Base-by-base conservation (phyloP, 805 yeast species). In the Myxozyma kluyveri region DNA sequence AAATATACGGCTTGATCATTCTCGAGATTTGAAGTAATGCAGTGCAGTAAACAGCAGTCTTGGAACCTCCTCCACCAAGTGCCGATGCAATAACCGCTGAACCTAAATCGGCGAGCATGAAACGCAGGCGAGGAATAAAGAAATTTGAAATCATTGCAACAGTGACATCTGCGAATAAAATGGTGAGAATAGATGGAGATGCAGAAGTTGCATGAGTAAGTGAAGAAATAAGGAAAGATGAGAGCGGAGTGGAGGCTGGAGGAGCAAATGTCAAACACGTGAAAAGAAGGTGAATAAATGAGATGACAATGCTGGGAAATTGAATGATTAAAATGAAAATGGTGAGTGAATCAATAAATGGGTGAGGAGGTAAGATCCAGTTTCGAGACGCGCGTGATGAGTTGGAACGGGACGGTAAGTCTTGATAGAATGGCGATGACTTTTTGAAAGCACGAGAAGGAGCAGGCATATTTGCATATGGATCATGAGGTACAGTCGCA, bases 311-410 rank as follows among this genome's bases (percentile, higher is more conserved):
- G 19, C 61, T 57, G 5, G 73, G 73, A 18, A 65, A 49, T 47
- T 65, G 64, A 31, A 60, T 38, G 37, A 69, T 61, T n/a, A 69
- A 49, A 27, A 63, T 59, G 36, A 69, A 59, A 12, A 69, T 49
- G 4, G 72, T 68, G 40, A 69, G 45, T 1, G 73, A 64, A 49
- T 69, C 73, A n/a, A 59, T 26, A 40, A 68, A 59, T 1, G 71
- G 59, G 18, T 66, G 63, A 33, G 67, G 65, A 17, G 65, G 62
- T 31, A 69, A 60, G 36, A 69, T 49, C 24, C 54, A 41, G 9
- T 31, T 32, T 17, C 43, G 50, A 4, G 14, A 19, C 12, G 9
- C 27, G 19, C 18, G 24, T 24, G 47, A 24, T 9, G 33, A 6
- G 23, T 32, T 24, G 26, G 40, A 12, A 31, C 27, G 31, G 6